Conservation (phyloP, 2,329 filamentous ascomycete genomes). For the Neopestalotiopsis rosae region DNA sequence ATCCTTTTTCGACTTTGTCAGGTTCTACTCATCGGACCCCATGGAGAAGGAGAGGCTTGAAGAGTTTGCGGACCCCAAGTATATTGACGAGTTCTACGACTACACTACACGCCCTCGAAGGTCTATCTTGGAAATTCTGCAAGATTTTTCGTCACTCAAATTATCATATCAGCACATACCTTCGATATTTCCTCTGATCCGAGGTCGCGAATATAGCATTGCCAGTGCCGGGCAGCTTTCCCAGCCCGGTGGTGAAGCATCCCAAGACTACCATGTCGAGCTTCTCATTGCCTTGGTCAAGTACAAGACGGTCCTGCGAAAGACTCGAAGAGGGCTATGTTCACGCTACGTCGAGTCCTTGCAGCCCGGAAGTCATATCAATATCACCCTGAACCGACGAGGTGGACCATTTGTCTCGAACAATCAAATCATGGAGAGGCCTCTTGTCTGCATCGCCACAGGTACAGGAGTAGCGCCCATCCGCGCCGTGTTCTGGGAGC, state of each 20-base stretch:
- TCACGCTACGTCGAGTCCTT: constrained; percentile 82
- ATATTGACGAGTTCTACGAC: constrained; percentile 91
- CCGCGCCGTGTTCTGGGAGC: constrained; percentile 79
- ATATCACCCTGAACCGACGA: constrained; percentile 60
- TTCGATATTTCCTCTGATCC: constrained; percentile 78
- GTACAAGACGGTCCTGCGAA: constrained; percentile 86
- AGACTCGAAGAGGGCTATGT: constrained; percentile 84
- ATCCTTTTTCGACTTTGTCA: constrained; percentile 80
- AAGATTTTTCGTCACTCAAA: constrained; percentile 85
- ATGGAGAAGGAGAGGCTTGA: constrained; percentile 81
- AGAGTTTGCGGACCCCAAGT: constrained; percentile 81
- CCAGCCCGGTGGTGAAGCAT: constrained; percentile 21
- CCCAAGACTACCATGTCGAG: constrained; percentile 60
- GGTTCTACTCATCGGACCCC: constrained; percentile 73
- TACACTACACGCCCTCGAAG: constrained; percentile 91
- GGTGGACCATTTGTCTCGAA: constrained; percentile 32
- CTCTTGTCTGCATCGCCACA: constrained; percentile 80
- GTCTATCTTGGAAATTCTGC: constrained; percentile 88
- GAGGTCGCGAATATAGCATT: constrained; percentile 94
- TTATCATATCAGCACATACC: constrained; percentile 77
- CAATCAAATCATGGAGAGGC: constrained; percentile 34
- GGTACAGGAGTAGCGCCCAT: constrained; percentile 90
- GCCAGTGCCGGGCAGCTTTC: constrained; percentile 69
- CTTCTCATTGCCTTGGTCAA: constrained; percentile 87
- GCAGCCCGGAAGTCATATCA: constrained; percentile 59